Conservation (phyloP, 2,329 filamentous ascomycete species). For the Calycina herbarum region DNA sequence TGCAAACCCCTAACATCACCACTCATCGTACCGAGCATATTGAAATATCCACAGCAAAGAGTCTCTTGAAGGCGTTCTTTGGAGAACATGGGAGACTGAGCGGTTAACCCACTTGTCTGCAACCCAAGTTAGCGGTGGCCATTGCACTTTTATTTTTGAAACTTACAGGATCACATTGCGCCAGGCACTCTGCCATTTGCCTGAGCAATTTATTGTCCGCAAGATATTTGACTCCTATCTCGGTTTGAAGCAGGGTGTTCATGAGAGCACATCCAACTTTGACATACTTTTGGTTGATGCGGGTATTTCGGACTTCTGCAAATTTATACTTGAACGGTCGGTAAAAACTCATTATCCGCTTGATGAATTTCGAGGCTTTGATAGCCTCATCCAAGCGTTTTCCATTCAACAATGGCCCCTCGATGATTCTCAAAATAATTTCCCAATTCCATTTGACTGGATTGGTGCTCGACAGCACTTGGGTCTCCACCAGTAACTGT, state of each 20-base stretch:
- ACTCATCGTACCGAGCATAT: conserved; percentile 85
- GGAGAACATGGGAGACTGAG: conserved; percentile 86
- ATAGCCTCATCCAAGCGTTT: conserved; percentile 93
- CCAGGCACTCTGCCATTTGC: conserved; percentile 92
- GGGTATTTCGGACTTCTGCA: conserved; percentile 83
- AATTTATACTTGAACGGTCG: conserved; percentile 97
- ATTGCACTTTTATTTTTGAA: conserved; percentile 2
- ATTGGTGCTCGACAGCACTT: conserved; percentile 85
- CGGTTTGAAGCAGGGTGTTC: conserved; percentile 79
- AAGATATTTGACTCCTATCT: conserved; percentile 81
- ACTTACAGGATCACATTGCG: conserved; percentile 85
- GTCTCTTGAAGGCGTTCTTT: conserved; percentile 81
- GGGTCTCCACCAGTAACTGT: conserved; percentile 70
- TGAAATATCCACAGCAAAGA: conserved; percentile 88
- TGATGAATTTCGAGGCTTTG: conserved; percentile 93
- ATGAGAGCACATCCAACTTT: conserved; percentile 86
- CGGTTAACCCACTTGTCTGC: conserved; percentile 71
- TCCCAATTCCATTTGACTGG: conserved; percentile 98
- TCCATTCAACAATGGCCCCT: conserved; percentile 86
- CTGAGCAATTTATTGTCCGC: conserved; percentile 89
- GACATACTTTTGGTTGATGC: conserved; percentile 92
- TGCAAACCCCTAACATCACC: conserved; percentile 78
- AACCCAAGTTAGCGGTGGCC: conserved; percentile 24
- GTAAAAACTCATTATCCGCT: conserved; percentile 91
- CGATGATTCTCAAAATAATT: conserved; percentile 83